A percentile compares a stretch with the other conserved stretches of the same genome.
Conservation (phyloP, 2,329 filamentous ascomycete species). For the Pseudopithomyces maydicus region DNA sequence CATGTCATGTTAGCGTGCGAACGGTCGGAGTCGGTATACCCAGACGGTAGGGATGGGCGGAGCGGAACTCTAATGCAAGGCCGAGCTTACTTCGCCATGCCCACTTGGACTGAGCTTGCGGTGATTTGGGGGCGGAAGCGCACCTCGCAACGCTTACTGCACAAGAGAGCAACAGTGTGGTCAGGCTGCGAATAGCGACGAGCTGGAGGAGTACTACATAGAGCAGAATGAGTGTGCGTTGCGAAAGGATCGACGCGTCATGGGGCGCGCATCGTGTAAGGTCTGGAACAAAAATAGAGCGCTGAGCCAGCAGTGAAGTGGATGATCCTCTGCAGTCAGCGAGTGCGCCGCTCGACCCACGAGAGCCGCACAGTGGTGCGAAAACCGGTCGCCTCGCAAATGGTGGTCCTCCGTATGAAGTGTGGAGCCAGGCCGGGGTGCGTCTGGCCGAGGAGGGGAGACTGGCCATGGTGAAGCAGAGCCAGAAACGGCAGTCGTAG, state of each 20-base stretch:
- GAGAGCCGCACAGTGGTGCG: not conserved
- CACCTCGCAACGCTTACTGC: constrained; percentile 4
- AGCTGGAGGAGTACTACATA: no score
- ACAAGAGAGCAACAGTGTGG: not conserved
- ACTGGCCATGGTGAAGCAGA: not conserved
- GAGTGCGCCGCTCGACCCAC: not conserved
- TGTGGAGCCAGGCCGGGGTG: not conserved
- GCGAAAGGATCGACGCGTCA: not conserved
- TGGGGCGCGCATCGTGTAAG: not conserved
- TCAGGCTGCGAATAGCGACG: not conserved
- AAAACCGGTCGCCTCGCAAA: not conserved
- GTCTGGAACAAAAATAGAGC: constrained; percentile 4
- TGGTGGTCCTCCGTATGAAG: not conserved
- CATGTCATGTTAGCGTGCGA: not conserved
- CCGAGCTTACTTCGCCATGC: not conserved
- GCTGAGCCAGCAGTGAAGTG: not conserved
- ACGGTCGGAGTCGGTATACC: constrained; percentile 5
- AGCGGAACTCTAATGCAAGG: constrained; percentile 2
- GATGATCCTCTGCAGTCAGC: not conserved
- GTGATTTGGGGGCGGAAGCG: not conserved
- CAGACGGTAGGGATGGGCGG: not conserved
- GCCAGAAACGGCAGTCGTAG: not conserved
- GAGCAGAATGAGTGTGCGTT: not conserved
- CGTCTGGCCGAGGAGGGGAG: not conserved
- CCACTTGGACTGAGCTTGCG: constrained; percentile 2